Evolutionary conservation across 2,329 filamentous ascomycete species (phyloP), one percentile per base, ranked within the genome.

Genomic region (Chaetomiaceae sp.): DNA sequence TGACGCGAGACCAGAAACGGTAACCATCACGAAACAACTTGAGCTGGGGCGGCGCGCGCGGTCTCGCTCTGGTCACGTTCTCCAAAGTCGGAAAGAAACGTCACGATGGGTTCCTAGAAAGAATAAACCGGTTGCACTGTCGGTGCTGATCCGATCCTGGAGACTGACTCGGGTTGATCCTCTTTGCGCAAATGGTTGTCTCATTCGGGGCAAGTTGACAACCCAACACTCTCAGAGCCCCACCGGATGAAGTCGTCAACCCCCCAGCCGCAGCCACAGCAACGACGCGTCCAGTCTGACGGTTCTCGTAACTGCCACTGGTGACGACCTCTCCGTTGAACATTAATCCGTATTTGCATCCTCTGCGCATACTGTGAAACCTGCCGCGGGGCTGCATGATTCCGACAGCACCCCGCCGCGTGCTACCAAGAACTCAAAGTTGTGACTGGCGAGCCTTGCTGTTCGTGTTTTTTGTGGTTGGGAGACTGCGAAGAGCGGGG

Each of bases 21-120:
- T 38, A 56, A 54, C 35, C 51, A 50, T 19, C 23, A 48, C 50
- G 47, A 55, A 39, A 49, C 25, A 10, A 27, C 6, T n/a, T n/a
- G n/a, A n/a, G n/a, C n/a, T n/a, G n/a, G n/a, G n/a, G n/a, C n/a
- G n/a, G n/a, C n/a, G n/a, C n/a, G n/a, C n/a, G n/a, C n/a, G n/a
- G n/a, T n/a, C n/a, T n/a, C n/a, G n/a, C n/a, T n/a, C n/a, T n/a
- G n/a, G n/a, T n/a, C n/a, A n/a, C n/a, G n/a, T n/a, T n/a, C n/a
- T n/a, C n/a, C n/a, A n/a, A n/a, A n/a, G n/a, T n/a, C n/a, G 25
- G 10, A 27, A 25, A 27, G 25, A 27, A 10, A 10, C 25, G 10
- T 27, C 25, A 27, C 25, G 25, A 27, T 7, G 25, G 25, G 10
- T 27, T 27, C 25, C 8, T 17, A 17, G 17, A 19, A n/a, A 30